Evolutionary conservation across 345 rosid species (phyloP).

Genomic region (Salix arbutifolia): DNA sequence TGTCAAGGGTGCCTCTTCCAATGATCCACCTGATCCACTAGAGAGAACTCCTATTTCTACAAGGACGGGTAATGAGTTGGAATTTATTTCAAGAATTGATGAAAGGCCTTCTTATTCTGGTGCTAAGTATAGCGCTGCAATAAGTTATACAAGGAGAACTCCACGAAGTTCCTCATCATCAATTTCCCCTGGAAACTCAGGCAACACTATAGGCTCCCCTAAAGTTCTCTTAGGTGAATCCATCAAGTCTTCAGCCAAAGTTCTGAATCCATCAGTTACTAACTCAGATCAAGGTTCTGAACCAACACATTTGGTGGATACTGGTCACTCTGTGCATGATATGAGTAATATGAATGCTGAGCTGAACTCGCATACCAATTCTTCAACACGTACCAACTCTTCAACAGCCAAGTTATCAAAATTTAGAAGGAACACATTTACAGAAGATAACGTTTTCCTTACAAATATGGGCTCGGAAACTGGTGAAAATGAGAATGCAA

Average conservation of each 20-base stretch:
- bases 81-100: slow-evolving; percentile 27
- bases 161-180: slow-evolving; percentile 34
- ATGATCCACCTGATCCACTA: slow-evolving; percentile 5
- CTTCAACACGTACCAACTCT: slow-evolving; percentile 19
- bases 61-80: slow-evolving; percentile 15
- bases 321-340: slow-evolving; percentile 15
- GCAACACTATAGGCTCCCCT: slow-evolving; percentile 26
- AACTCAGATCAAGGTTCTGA: slow-evolving; percentile 24
- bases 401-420: slow-evolving; percentile 19
- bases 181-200: slow-evolving; percentile 31
- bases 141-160: slow-evolving; percentile 51
- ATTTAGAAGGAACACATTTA: slow-evolving; percentile 17
- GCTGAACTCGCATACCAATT: slow-evolving; percentile 20
- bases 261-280: slow-evolving; percentile 23
- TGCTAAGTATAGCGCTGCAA: slow-evolving; percentile 19
- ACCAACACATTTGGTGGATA: slow-evolving; percentile 7
- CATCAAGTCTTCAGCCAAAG: slow-evolving; percentile 24
- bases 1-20: slow-evolving; percentile 15
- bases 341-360: slow-evolving; percentile 16
- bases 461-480: slow-evolving; percentile 12
- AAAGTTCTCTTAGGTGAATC: slow-evolving; percentile 15
- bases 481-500: slow-evolving; percentile 10
- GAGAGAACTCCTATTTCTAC: slow-evolving; percentile 32
- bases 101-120: slow-evolving; percentile 23
- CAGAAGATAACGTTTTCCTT: slow-evolving; percentile 19